Evolutionary conservation across 805 yeast species (phyloP), one percentile per base, ranked within the genome.

Genomic region (Komagataella phaffii): DNA sequence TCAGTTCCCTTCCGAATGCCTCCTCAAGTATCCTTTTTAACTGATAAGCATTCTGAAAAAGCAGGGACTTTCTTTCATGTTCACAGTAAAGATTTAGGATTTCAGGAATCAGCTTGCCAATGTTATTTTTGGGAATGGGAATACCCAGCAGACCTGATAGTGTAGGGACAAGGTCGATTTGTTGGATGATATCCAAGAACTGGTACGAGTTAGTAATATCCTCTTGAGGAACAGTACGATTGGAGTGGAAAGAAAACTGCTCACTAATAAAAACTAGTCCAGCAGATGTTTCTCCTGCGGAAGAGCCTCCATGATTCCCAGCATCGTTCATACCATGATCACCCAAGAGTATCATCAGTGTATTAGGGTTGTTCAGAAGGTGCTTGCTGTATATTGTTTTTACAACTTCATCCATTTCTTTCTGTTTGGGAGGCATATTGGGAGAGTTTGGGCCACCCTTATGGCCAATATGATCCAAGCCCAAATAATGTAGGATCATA

Each of bases 321-420:
- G 85, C 78, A 50, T 89, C 95, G 61, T 89, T 89, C 97, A 90
- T 90, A 3, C 97, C 98, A 64, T 90, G 98, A 59, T 90, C 98
- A 0, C 98, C 98, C 72, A 86, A 68, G 0, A 90, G 77, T 4
- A 90, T 77, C 19, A 91, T 65, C 49, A 93, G 64, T 0, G 96
- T 83, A 2, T 69, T 62, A 2, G 71, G 62, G 17, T 70, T 60
- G 1, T 66, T 61, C 10, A 47, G 21, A 6, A 64, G 54, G 3
- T 57, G 56, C 2, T 58, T 52, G 17, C 61, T 51, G 59, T 79
- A 87, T 0, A 91, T 62, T 44, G 68, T 59, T 48, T 72, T 55
- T 1, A 90, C 67, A 1, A 93, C 75, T 0, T 53, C 56, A 62
- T 93, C 97, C 96, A 93, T 88, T 64, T 93, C 99, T 3, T 51